phyloP scores from a whole-genome alignment of 768 basidiomycete species.

The Kwoniella mangroviensis region DNA sequence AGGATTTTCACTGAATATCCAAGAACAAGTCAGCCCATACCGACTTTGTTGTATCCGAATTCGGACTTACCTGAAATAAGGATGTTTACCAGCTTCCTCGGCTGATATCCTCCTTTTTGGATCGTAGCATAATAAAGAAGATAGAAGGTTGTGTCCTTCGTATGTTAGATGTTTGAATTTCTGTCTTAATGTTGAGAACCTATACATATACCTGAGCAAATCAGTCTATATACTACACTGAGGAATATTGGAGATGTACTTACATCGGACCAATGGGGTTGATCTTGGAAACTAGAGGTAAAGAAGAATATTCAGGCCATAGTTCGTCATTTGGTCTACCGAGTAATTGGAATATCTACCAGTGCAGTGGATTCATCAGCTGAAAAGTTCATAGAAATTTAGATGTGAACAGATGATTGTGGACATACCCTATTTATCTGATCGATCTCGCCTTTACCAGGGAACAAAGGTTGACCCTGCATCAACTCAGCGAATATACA shows the following conservation, averaged over 20 bases:
- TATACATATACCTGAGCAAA: conserved; percentile 22
- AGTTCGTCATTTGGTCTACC: conserved; percentile 84
- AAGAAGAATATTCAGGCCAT: conserved; percentile 81
- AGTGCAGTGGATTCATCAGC: not conserved
- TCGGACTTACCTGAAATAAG: conserved; percentile 75
- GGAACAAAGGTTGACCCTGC: conserved; percentile 93
- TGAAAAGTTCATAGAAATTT: not conserved
- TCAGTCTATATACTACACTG: not conserved
- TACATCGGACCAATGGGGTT: conserved; percentile 58
- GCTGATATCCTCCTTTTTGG: conserved; percentile 84
- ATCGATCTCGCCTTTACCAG: conserved; percentile 93
- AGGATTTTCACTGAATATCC: conserved; percentile 75
- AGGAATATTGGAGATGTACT: conserved; percentile 31
- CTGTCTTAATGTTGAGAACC: conserved; percentile 67
- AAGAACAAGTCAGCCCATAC: not conserved
- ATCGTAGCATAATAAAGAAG: conserved; percentile 83
- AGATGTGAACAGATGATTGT: not conserved
- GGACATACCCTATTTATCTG: conserved; percentile 72
- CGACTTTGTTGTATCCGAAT: not conserved
- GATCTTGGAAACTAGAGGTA: conserved; percentile 82
- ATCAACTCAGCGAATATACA: conserved; percentile 98
- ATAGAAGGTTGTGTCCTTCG: conserved; percentile 81
- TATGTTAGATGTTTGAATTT: conserved; percentile 83
- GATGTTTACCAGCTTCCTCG: conserved; percentile 85
- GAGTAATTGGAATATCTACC: conserved; percentile 83